Evolutionary conservation across 2,329 filamentous ascomycete genomes (phyloP), one percentile per base, ranked within the genome.

Genomic region (Pseudopithomyces maydicus): DNA sequence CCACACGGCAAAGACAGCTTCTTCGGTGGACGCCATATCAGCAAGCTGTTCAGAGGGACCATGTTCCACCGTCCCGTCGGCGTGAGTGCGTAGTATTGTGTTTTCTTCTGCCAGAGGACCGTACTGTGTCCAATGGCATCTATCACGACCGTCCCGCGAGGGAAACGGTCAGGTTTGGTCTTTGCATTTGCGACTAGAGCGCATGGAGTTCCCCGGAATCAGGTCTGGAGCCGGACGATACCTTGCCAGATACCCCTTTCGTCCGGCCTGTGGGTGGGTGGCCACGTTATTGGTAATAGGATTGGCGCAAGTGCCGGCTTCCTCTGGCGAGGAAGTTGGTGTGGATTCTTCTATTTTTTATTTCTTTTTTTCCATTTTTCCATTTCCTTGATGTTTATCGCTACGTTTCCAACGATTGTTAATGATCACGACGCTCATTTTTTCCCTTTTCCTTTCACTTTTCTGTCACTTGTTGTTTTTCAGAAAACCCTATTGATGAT

Each of bases 1-100:
- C 58, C 61, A 35, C 57, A 38, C 26, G 62, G 49, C n/a, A 76
- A 74, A 60, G 74, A 77, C 43, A 69, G 70, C 41, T 72, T 74
- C 50, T 74, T 69, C 22, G 68, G 72, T 29, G 71, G 72, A 32
- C 70, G 75, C 49, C 74, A 75, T 58, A 70, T 77, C 62, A 72
- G 69, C 61, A 63, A 71, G 49, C 72, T 77, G 43, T 58, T 76
- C 53, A 61, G 72, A 47, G 62, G 60, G 15, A 62, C 63, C 8
- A 62, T 71, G 46, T 71, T 76, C 52, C 64, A 48, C 32, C 45
- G 45, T 12, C 4, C 32, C 22, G 19, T 19, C 32, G 5, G 45
- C 32, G 19, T 48, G 33, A 33, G 11, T 11, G 7, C 33, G 45
- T 19, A 10, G n/a, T 17, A 19, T 10, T 36, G 7, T 22, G 14